Base-by-base conservation (phyloP, 768 basidiomycete species). In the Termitomyces titanicus region DNA sequence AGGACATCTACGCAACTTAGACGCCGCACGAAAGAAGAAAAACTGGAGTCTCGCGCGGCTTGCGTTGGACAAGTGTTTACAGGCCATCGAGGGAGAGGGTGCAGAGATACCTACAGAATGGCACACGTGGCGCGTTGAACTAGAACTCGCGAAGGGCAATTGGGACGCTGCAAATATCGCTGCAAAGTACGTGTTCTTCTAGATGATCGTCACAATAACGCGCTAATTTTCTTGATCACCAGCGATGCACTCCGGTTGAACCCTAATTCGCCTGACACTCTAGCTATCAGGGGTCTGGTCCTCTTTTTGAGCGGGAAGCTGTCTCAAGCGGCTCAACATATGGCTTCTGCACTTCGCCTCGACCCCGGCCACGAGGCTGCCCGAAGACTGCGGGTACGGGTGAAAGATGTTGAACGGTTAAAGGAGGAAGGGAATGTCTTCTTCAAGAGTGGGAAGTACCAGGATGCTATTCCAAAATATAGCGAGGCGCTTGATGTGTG, bases 401-500 rank as follows among this genome's bases (percentile, higher is more conserved):
- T 91, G n/a, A 89, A 87, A 61, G 88, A 89, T 33, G 83, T 95
- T 17, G 92, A 95, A 57, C 75, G 83, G 54, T 66, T 88, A 40
- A 94, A 94, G 64, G 92, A 94, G 59, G 92, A 92, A 58, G 93
- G 93, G 0, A 94, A 95, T 60, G 63, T 68, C 1, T 78, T 82
- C 1, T 95, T 94, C 72, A 92, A 93, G 69, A 53, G 64, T 0
- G 78, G 79, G 2, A 75, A 75, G 54, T 70, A 83, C 33, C 63
- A 77, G 27, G 86, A 88, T 20, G 93, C 93, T 0, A 68, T 85
- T 8, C 74, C 76, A 0, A 85, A 80, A 61, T 95, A 95, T 64
- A 74, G 75, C 4, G 86, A 88, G 56, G 84, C 88, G 4, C 70
- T 95, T 15, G 86, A 87, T 54, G 86, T 88, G 49, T 38, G 78